Evolutionary conservation across 371 early-diverging fungal species (phyloP).

Genomic region (Aphelidium insulamus): DNA sequence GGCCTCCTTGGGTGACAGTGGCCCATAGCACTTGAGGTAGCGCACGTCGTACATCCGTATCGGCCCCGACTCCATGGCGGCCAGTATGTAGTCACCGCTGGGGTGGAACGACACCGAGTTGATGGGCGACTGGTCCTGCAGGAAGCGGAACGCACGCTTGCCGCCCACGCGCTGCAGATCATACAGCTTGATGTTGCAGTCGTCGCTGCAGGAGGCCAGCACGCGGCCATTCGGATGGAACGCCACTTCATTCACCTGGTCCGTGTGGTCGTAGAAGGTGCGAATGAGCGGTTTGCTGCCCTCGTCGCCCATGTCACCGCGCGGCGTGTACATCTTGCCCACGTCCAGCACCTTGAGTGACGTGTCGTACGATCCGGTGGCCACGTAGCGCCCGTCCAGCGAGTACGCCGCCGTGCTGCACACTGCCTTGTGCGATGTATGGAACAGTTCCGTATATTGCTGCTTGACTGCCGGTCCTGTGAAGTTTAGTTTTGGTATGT

Average conservation of each 20-base stretch:
- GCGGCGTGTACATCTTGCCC: slow-evolving; percentile 35
- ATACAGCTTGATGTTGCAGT: slow-evolving; percentile 61
- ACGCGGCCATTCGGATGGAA: slow-evolving; percentile 84
- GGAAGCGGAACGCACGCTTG: slow-evolving; percentile 59
- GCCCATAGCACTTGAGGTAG: slow-evolving; percentile 44
- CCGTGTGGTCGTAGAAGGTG: slow-evolving; percentile 60
- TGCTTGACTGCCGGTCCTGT: too few species aligned
- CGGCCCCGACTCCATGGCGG: slow-evolving; percentile 43
- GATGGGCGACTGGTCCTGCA: slow-evolving; percentile 43
- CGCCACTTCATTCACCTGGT: slow-evolving; percentile 54
- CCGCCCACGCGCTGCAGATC: slow-evolving; percentile 56
- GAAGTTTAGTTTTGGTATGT: too few species aligned
- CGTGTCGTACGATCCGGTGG: slow-evolving; percentile 73
- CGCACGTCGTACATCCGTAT: slow-evolving; percentile 67
- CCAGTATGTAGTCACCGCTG: slow-evolving; percentile 50
- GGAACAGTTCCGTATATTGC: too few species aligned
- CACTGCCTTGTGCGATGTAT: too few species aligned
- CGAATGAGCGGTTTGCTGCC: slow-evolving; percentile 45
- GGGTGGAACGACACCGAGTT: slow-evolving; percentile 63
- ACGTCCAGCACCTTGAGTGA: slow-evolving; percentile 77
- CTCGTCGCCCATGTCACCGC: slow-evolving; percentile 29
- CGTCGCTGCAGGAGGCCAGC: slow-evolving; percentile 68
- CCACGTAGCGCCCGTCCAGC: slow-evolving; percentile 61
- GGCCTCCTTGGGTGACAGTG: slow-evolving; percentile 17
- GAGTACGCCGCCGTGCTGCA: too few species aligned